Evolutionary conservation across 2,329 filamentous ascomycete genomes (phyloP).

Genomic region (Calonectria leucothoes): DNA sequence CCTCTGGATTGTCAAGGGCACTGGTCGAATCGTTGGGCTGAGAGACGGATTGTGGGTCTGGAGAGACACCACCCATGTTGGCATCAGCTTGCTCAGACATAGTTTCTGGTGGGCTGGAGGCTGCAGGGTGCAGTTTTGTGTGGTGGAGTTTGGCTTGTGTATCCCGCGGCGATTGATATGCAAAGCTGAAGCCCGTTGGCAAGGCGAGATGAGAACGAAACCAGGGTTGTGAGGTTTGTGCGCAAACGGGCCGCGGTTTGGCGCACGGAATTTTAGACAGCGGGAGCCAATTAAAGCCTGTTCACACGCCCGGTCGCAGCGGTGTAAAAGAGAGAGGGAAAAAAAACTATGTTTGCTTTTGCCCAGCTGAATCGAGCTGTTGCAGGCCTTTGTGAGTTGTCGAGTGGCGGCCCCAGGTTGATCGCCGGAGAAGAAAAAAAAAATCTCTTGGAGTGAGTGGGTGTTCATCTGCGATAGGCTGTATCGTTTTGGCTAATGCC

Average conservation of each 20-base stretch:
- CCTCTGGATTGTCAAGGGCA: conserved; percentile 10
- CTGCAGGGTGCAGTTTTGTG: background rate
- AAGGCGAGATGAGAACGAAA: background rate
- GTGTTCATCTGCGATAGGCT: background rate
- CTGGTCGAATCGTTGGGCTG: conserved; percentile 32
- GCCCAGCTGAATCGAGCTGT: background rate
- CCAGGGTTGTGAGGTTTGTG: conserved; percentile 1
- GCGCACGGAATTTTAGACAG: background rate
- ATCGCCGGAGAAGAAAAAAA: conserved; percentile 20
- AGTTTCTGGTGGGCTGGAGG: background rate
- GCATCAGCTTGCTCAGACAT: conserved; percentile 45
- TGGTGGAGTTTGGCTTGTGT: background rate
- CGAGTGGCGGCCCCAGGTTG: conserved; percentile 9
- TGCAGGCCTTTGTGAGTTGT: conserved; percentile 15
- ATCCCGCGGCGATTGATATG: background rate
- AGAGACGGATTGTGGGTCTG: conserved; percentile 26
- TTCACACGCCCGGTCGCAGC: background rate
- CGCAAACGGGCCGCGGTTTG: background rate
- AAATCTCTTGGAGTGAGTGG: conserved; percentile 19
- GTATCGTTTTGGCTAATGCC: background rate
- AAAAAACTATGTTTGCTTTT: background rate
- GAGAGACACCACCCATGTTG: conserved; percentile 36
- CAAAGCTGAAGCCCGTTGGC: background rate
- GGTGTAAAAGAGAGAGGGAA: background rate
- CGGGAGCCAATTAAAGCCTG: conserved; percentile 5